Percentiles rank a stretch among this genome's conserved stretches.
Evolutionary conservation across 2,329 filamentous ascomycete genomes (phyloP).

Genomic region (Zarea fungicola): DNA sequence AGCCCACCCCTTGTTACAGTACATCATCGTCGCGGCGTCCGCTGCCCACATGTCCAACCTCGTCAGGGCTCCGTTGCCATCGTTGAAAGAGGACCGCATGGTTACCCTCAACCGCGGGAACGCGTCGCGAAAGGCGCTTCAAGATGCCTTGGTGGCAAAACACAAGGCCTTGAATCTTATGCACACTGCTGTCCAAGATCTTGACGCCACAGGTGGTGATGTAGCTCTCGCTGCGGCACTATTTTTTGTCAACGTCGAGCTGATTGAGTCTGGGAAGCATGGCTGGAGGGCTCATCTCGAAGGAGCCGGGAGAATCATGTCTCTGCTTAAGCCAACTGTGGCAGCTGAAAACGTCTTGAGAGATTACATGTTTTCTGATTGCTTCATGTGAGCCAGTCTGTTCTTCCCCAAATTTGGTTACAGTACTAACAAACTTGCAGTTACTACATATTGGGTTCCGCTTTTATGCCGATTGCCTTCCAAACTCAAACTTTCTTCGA

Average conservation of each 20-base stretch:
- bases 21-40: conserved; percentile 44
- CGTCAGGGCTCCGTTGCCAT: conserved; percentile 27
- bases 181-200: conserved; percentile 32
- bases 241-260: conserved; percentile 46
- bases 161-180: conserved; percentile 39
- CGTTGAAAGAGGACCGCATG: conserved; percentile 12
- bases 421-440: conserved; percentile 19
- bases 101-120: conserved; percentile 15
- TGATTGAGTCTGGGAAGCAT: conserved; percentile 44
- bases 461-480: conserved; percentile 33
- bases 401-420: not conserved
- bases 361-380: conserved; percentile 44
- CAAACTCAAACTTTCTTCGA: conserved; percentile 30
- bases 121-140: conserved; percentile 26
- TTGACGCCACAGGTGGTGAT: conserved; percentile 33
- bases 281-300: conserved; percentile 44
- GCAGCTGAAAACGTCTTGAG: conserved; percentile 31
- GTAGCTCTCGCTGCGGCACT: conserved; percentile 41
- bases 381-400: conserved; percentile 34
- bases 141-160: conserved; percentile 42
- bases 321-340: conserved; percentile 30
- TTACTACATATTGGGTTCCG: conserved; percentile 42
- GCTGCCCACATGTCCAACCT: conserved; percentile 44
- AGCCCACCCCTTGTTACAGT: conserved; percentile 36
- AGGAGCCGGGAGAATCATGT: conserved; percentile 40